These are phyloP conservation scores for Malus orientalis DNA, from an alignment of 306 rosid genomes.

Conservation along the genomic window DNA sequence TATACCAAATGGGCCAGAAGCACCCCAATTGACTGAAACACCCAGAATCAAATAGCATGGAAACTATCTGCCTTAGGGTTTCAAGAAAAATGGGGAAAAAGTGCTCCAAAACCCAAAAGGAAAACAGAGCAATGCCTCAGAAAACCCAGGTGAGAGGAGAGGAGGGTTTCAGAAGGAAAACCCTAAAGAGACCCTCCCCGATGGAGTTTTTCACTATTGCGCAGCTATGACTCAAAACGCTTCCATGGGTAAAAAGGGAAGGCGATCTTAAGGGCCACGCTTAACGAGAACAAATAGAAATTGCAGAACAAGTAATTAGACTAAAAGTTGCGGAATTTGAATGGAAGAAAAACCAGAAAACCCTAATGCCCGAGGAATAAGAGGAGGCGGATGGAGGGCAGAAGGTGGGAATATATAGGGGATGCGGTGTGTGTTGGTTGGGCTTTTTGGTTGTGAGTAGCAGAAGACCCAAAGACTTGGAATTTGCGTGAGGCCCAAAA, in stretches of 20 bases:
- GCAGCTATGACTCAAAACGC: constrained; percentile 90
- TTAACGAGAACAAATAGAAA: background rate
- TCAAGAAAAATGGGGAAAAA: background rate
- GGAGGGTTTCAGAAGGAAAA: constrained; percentile 50
- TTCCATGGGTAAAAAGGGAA: constrained; percentile 53
- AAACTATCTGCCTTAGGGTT: constrained; percentile 11
- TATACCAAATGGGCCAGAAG: constrained; percentile 21
- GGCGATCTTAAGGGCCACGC: constrained; percentile 99
- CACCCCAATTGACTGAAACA: constrained; percentile 19
- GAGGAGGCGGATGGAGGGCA: background rate
- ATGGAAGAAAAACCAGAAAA: background rate
- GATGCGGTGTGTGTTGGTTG: background rate
- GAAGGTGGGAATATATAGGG: background rate
- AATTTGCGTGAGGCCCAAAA: no score
- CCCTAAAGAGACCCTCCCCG: constrained; percentile 53
- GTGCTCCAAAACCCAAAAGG: constrained; percentile 17
- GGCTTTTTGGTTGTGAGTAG: background rate
- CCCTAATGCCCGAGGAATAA: background rate
- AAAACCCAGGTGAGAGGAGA: constrained; percentile 25
- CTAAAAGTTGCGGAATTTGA: background rate
- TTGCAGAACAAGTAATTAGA: background rate
- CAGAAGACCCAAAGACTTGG: background rate
- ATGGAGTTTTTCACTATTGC: constrained; percentile 29
- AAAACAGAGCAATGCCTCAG: constrained; percentile 25
- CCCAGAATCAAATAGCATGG: background rate